Evolutionary conservation across 1,284 basidiomycete species (phyloP).

Genomic region (Melanopsichium pennsylvanicum): DNA sequence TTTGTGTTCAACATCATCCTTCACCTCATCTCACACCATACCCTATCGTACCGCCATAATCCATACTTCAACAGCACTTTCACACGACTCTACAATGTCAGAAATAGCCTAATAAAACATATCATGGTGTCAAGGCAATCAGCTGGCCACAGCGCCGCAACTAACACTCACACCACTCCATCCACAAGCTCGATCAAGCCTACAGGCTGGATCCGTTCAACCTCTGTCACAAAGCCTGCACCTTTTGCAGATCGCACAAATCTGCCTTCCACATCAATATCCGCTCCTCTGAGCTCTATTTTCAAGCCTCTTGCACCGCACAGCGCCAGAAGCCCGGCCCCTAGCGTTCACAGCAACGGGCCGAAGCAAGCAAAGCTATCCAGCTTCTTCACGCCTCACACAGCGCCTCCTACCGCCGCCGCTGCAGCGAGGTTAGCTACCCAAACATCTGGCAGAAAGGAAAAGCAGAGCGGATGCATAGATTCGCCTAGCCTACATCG

Average conservation of each 20-base stretch:
- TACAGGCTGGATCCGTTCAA: slow-evolving; percentile 41
- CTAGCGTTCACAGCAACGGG: no score
- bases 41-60: no score
- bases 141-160: slow-evolving; percentile 3
- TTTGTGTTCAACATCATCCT: no score
- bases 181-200: slow-evolving; percentile 24
- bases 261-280: slow-evolving; percentile 8
- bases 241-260: slow-evolving; percentile 19
- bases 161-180: slow-evolving; percentile 2
- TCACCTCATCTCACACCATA: no score
- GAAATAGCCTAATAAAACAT: background rate
- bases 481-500: slow-evolving; percentile 15
- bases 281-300: no score
- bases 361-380: slow-evolving; percentile 25
- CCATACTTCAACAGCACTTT: no score
- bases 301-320: slow-evolving; percentile 1
- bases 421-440: no score
- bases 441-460: no score
- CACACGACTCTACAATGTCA: background rate
- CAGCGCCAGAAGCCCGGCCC: no score
- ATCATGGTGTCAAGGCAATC: slow-evolving; percentile 8
- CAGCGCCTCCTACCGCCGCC: slow-evolving; percentile 12
- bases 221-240: slow-evolving; percentile 6
- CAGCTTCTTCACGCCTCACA: slow-evolving; percentile 30
- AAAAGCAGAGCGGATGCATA: background rate